Percentiles rank a stretch among this genome's conserved stretches.
These are phyloP conservation scores for Debaryomyces sp. DNA, from an alignment of 1,139 yeast genomes.

Conservation along the genomic window DNA sequence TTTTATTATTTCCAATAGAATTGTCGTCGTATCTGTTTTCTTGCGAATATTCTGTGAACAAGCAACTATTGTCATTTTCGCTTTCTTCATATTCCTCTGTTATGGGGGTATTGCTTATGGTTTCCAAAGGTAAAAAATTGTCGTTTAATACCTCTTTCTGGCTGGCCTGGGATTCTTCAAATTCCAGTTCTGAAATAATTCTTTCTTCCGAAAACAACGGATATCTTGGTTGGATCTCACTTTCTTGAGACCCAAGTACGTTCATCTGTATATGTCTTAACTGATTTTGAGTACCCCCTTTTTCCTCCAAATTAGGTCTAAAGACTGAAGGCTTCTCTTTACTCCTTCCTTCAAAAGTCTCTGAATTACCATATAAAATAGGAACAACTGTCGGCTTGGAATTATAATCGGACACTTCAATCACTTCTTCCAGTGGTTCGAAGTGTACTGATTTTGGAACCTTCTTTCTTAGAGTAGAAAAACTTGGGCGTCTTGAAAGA, in stretches of 20 bases:
- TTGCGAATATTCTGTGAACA: background rate
- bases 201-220: constrained; percentile 8
- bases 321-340: constrained; percentile 9
- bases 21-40: background rate
- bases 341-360: background rate
- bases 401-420: background rate
- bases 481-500: constrained; percentile 10
- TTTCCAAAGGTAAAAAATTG: background rate
- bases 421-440: constrained; percentile 1
- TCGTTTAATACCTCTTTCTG: background rate
- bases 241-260: constrained; percentile 9
- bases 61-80: background rate
- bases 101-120: background rate
- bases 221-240: constrained; percentile 9
- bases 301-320: constrained; percentile 8
- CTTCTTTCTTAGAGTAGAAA: constrained; percentile 9
- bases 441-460: constrained; percentile 11
- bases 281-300: background rate
- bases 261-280: constrained; percentile 6
- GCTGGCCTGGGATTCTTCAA: background rate
- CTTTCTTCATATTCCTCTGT: background rate
- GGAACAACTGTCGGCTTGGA: background rate
- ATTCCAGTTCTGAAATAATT: background rate
- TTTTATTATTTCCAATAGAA: background rate
- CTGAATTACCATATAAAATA: background rate